Base-by-base conservation (phyloP, 805 yeast species). In the Ogataea chonburiensis region DNA sequence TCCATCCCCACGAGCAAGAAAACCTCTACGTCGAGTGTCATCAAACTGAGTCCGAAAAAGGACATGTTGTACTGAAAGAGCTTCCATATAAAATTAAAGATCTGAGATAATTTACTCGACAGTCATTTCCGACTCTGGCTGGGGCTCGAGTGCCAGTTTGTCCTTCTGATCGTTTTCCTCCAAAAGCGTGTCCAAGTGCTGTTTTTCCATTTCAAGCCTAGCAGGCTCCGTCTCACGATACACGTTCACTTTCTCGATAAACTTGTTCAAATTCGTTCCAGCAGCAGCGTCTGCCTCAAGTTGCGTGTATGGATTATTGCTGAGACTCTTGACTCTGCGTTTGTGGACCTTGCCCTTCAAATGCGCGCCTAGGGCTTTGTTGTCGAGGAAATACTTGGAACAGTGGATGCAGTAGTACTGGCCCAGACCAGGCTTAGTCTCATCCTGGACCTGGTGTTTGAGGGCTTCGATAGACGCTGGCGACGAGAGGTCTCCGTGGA, bases 331-430 rank as follows among this genome's bases (percentile, higher is more conserved):
- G 17, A 85, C 82, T 56, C 96, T 71, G 61, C 98, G 76, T 60
- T 84, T 89, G 63, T 93, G 99, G 6, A 79, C 73, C 55, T 88
- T 89, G 4, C 83, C 71, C 50, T 77, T 76, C 45, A 73, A 64
- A 64, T 93, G 99, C 10, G 80, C 70, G 42, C 76, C 77, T 37
- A 86, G 68, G 6, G 95, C 83, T 20, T 63, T 59, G 28, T 83
- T 87, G 39, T 81, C 79, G 58, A 89, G 96, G 55, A 79, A 87
- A 62, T 93, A 87, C 58, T 82, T 85, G 31, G 95, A 94, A 70
- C 99, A 93, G 46, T 88, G 95, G 36, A 93, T 72, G 63, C 98
- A 93, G 61, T 86, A 93, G 62, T 77, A 82, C 63, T 93, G 98
- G 11, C 96, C 99, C 47, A 93, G 66, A 1, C 99, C 99, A 1